Percentiles rank a stretch among this genome's conserved stretches.
Conservation (phyloP, 805 yeast species). For the Lipomyces anomalus region DNA sequence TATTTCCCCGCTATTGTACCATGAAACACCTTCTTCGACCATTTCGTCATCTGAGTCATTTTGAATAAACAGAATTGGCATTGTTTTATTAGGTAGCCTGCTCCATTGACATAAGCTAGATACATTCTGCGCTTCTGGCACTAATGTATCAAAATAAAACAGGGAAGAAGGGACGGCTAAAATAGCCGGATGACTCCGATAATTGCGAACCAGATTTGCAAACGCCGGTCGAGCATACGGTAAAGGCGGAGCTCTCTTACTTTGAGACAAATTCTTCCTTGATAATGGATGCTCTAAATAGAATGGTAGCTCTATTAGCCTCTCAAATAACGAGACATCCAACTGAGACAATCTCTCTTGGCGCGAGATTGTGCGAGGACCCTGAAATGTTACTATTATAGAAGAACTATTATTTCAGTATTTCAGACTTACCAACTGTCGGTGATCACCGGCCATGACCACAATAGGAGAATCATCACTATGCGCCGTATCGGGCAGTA, state of each 20-base stretch:
- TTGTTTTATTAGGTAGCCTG: conserved; percentile 12
- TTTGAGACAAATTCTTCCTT: conserved; percentile 11
- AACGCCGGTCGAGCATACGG: conserved; percentile 16
- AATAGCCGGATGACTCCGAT: conserved; percentile 20
- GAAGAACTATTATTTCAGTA: background rate
- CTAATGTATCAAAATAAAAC: conserved; percentile 18
- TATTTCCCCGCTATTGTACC: conserved; percentile 9
- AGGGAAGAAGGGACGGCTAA: conserved; percentile 22
- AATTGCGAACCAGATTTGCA: conserved; percentile 17
- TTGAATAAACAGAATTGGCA: conserved; percentile 17
- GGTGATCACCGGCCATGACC: conserved; percentile 23
- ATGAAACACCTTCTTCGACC: conserved; percentile 23
- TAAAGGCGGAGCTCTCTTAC: background rate
- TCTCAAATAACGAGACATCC: conserved; percentile 17
- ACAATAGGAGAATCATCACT: conserved; percentile 10
- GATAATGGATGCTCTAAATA: conserved; percentile 19
- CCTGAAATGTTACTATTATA: conserved; percentile 4
- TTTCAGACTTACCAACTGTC: conserved; percentile 11
- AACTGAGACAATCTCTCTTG: conserved; percentile 11
- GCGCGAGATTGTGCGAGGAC: conserved; percentile 17
- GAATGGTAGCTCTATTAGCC: conserved; percentile 13
- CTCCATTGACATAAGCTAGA: conserved; percentile 11
- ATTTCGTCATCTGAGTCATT: conserved; percentile 16
- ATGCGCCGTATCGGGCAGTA: conserved; percentile 8
- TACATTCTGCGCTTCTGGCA: conserved; percentile 16